These are phyloP conservation scores for Craspedostauros australis DNA, from an alignment of 108 stramenopile genomes.

Conservation along the genomic window DNA sequence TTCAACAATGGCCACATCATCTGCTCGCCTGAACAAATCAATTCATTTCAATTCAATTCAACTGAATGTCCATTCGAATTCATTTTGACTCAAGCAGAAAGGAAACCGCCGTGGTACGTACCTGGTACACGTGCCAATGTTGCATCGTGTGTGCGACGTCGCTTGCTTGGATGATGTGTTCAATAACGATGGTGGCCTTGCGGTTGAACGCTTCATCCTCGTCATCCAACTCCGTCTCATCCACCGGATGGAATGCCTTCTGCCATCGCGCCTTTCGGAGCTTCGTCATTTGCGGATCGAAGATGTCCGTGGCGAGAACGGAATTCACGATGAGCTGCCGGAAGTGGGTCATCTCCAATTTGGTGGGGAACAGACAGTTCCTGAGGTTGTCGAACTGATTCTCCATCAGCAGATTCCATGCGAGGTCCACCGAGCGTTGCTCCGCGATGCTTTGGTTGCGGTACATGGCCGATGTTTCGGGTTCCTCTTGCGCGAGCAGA, in stretches of 20 bases:
- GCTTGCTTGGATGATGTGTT: too few relatives aligned
- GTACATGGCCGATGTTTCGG: slow-evolving; percentile 11
- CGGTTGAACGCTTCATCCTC: too few relatives aligned
- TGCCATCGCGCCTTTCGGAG: slow-evolving; percentile 14
- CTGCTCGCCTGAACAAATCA: too few relatives aligned
- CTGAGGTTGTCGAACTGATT: slow-evolving; percentile 9
- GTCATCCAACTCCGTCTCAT: too few relatives aligned
- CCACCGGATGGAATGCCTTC: not conserved
- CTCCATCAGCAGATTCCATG: slow-evolving; percentile 30
- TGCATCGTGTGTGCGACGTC: too few relatives aligned
- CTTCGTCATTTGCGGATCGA: slow-evolving; percentile 5
- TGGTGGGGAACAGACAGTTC: slow-evolving; percentile 1
- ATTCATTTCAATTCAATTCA: too few relatives aligned
- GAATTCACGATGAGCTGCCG: slow-evolving; percentile 13
- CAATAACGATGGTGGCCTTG: too few relatives aligned
- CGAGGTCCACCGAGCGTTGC: slow-evolving; percentile 21
- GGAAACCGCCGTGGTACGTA: too few relatives aligned
- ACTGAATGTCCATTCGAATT: too few relatives aligned
- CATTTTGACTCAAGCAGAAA: too few relatives aligned
- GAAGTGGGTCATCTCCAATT: slow-evolving; percentile 7
- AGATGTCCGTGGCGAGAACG: slow-evolving; percentile 15
- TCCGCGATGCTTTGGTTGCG: slow-evolving; percentile 29
- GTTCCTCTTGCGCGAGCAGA: slow-evolving; percentile 13
- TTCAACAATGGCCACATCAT: too few relatives aligned
- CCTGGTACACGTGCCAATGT: too few relatives aligned